Evolutionary conservation across 1,139 yeast genomes (phyloP), one percentile per base, ranked within the genome.

Genomic region (Kodamaea derodonti): DNA sequence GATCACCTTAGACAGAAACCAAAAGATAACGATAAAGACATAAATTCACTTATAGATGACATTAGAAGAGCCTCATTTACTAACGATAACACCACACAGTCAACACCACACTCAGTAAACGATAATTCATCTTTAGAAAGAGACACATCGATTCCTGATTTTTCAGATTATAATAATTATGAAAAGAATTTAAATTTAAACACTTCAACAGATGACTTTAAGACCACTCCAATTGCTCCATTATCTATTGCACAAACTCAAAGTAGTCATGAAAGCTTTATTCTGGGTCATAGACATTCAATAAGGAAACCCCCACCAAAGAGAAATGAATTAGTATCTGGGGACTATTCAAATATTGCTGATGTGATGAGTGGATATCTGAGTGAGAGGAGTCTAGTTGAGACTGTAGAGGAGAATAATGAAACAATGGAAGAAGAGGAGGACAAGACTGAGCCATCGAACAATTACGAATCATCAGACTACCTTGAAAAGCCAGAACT

Each of bases 1-100:
- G 35, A 40, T 13, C 31, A 33, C 13, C 20, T 24, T 13, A 28
- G 15, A 22, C 35, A 22, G 1, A 20, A 32, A 1, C 17, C 27
- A 13, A 10, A 49, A 29, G 53, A 56, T 3, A 63, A 56, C 31
- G 60, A 62, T 2, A 47, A 64, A 30, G 72, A 67, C 36, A n/a
- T n/a, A n/a, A n/a, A n/a, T n/a, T 56, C 67, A 3, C 48, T 66
- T 24, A 65, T 68, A 10, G 52, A 58, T 38, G 72, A 67, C 38
- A 49, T 67, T 24, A 60, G 56, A 36, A 48, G 49, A 31, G 52
- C 58, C 10, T 54, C 65, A 1, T 32, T 39, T 15, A 35, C 34
- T 4, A 35, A 36, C 7, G 30, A 24, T 15, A 31, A 24, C 10
- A 14, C 24, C 13, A 26, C 30, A 15, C 4, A 2, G 11, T 12